Conservation (phyloP, 352 stramenopile species). For the Pythium phragmitis region DNA sequence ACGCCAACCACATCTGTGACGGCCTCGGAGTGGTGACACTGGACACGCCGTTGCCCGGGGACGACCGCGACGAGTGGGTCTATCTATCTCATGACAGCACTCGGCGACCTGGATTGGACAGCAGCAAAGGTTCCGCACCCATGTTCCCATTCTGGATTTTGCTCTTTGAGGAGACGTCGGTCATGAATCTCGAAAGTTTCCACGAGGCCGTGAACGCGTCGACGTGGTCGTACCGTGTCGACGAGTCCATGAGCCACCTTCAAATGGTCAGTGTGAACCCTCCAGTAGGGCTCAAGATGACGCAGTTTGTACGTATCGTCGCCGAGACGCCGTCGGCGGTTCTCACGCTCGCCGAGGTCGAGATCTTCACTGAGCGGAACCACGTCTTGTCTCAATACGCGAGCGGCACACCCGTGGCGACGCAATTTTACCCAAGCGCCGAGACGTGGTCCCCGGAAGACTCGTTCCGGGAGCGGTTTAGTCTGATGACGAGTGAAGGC, state of each 20-base stretch:
- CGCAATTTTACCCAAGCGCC: constrained; percentile 41
- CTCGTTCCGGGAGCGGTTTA: constrained; percentile 52
- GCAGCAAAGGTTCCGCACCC: constrained; percentile 27
- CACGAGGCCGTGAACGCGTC: constrained; percentile 43
- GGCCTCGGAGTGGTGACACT: constrained; percentile 38
- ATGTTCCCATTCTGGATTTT: constrained; percentile 85
- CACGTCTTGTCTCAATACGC: constrained; percentile 60
- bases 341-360: constrained; percentile 71
- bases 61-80: constrained; percentile 40
- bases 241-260: constrained; percentile 23
- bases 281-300: constrained; percentile 34
- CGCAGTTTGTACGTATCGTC: constrained; percentile 67
- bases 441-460: constrained; percentile 67
- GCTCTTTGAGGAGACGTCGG: constrained; percentile 57
- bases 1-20: constrained; percentile 40
- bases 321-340: constrained; percentile 35
- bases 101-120: constrained; percentile 9
- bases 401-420: constrained; percentile 50
- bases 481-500: constrained; percentile 46
- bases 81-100: constrained; percentile 34
- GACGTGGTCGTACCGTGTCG: constrained; percentile 47
- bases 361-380: constrained; percentile 60
- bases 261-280: constrained; percentile 49
- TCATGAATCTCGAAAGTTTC: constrained; percentile 64
- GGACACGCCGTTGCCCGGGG: constrained; percentile 31